Base-by-base conservation (phyloP, 2,329 filamentous ascomycete species). In the Colletotrichum musae region DNA sequence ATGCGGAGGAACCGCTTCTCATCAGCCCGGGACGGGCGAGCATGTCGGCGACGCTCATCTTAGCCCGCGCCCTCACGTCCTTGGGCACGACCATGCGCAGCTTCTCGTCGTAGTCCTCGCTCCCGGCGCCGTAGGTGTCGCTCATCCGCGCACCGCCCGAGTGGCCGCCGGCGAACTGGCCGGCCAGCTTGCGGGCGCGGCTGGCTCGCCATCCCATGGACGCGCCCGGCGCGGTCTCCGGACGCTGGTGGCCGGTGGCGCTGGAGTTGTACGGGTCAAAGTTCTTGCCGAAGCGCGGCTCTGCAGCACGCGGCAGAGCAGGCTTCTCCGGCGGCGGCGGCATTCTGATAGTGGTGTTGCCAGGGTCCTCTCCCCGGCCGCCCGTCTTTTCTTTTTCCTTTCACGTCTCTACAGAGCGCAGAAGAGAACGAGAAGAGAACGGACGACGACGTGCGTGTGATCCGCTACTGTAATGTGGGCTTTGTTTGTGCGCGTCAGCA, bases 231-330 rank as follows among this genome's bases (percentile, higher is more conserved):
- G 83, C 81, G 68, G 89, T 91, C 69, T 95, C 92, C 50, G 93
- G 89, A 48, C 90, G 87, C 80, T 97, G 94, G 78, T 97, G 94
- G 53, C 93, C 93, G 1, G 92, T 91, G 6, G 91, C 90, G 13
- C 90, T 89, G 15, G 90, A 91, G 80, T 94, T 94, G 90, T 90
- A 93, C 5, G 89, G 85, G 78, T 93, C 91, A 74, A 92, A 92
- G 68, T 77, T 75, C 43, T 80, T 80, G 28, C 80, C 79, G 75
- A 81, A 78, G 43, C 75, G 77, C 24, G 86, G 84, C 57, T 83
- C 77, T 21, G 83, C 81, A 39, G 80, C 78, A 68, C 75, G 80
- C 65, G 77, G 71, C 0, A 76, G 71, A 26, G 51, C 5, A 10
- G 71, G 57, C 58, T 45, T 53, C 21, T 59, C 61, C 10, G 59